Evolutionary conservation across 768 basidiomycete species (phyloP).

Genomic region (Mycena metata): DNA sequence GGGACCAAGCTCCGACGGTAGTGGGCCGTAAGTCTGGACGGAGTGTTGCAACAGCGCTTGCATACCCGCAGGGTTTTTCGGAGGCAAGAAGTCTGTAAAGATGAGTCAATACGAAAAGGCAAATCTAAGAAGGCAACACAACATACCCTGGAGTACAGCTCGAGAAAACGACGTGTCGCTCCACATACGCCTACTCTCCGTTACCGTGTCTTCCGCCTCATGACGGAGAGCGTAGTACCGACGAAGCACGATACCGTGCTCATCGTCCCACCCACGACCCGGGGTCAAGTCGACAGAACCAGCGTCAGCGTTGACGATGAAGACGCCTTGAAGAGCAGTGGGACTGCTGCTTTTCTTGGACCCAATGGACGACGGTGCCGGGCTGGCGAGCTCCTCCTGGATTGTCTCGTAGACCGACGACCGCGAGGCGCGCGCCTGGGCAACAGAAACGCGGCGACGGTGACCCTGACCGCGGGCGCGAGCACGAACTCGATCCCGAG

Average conservation of each 20-base stretch:
- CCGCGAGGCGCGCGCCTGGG: conserved; percentile 69
- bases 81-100: conserved; percentile 76
- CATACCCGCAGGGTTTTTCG: conserved; percentile 74
- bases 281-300: conserved; percentile 60
- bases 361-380: conserved; percentile 48
- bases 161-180: conserved; percentile 79
- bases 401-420: conserved; percentile 86
- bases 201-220: conserved; percentile 75
- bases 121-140: conserved; percentile 1
- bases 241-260: conserved; percentile 73
- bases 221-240: conserved; percentile 77
- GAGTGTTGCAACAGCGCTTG: conserved; percentile 81
- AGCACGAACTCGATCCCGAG: conserved; percentile 54
- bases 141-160: conserved; percentile 81
- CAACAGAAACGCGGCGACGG: conserved; percentile 72
- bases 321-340: conserved; percentile 58
- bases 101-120: conserved; percentile 21
- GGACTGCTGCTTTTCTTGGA: conserved; percentile 53
- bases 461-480: conserved; percentile 76
- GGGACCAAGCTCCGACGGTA: conserved; percentile 78
- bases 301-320: conserved; percentile 70
- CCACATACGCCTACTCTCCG: conserved; percentile 77
- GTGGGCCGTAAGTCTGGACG: conserved; percentile 75
- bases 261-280: conserved; percentile 73
- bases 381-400: conserved; percentile 72